Evolutionary conservation across 257 asterid species (phyloP), one percentile per base, ranked within the genome.

Genomic region (Ligustrum vulgare): DNA sequence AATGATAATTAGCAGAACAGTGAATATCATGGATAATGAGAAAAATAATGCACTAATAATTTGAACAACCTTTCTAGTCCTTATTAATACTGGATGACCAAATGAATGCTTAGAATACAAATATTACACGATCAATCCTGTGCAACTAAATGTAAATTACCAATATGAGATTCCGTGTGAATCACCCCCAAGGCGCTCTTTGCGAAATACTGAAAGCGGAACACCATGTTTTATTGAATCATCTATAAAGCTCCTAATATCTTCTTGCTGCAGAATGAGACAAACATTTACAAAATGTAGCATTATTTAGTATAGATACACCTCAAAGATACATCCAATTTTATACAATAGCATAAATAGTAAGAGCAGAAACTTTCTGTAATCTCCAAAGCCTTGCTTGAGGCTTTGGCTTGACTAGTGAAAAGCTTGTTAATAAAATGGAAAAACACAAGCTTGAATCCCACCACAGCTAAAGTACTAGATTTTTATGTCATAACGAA

Each of bases 91-190:
- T 70, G 8, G 68, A 74, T 69, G 74, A 79, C 72, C 39, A 68
- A 54, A 58, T 47, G 34, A 49, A 37, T 62, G 64, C 41, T 35
- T 68, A 49, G 6, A 70, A 56, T 4, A 47, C 71, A 75, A 72
- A 54, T 33, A 41, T n/a, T 8, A 35, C 51, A 63, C 39, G 39
- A 69, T 68, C 49, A 23, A 51, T 58, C 18, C 22, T 23, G 28
- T 25, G 36, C 47, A 73, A 58, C 58, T 74, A 72, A 31, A 79
- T 36, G 72, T 35, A 16, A 58, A 31, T 83, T 93, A 95, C 99
- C 99, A 95, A 84, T 95, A 95, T 32, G 97, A 90, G 84, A 90
- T 80, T 75, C 99, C 99, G 72, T 84, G 90, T 81, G 99, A 91
- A 86, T 93, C 97, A 70, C 98, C 98, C 58, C 99, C 98, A 56